Evolutionary conservation across 2,329 filamentous ascomycete species (phyloP), one percentile per base, ranked within the genome.

Genomic region (Talaromyces islandicus): DNA sequence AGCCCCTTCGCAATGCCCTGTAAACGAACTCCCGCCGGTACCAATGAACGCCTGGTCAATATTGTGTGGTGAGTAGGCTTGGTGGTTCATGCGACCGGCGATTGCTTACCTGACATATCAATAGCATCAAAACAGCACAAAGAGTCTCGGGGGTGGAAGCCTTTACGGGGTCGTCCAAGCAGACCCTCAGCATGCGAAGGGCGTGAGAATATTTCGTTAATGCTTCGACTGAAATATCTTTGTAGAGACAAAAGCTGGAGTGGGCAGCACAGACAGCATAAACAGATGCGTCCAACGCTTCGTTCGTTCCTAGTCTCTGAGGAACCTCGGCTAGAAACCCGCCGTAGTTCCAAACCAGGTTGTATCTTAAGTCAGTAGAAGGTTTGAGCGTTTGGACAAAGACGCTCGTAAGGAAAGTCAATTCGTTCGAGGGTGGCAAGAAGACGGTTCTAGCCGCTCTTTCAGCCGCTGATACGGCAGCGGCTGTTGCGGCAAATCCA

Each of bases 321-420:
- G 81, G 81, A 0, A 83, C 67, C n/a, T 79, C 71, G 1, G 69
- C 67, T 11, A 83, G 65, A 62, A 79, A 83, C 0, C 67, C 64
- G 0, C 81, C 81, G 61, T 80, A 83, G 14, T 69, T 65, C 73
- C 77, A 78, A 48, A 70, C 69, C 7, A 83, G 64, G 51, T 82
- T 80, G 62, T 79, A 82, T 19, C 78, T 71, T 19, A 80, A 69
- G 52, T 82, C 78, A 0, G 72, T 74, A 3, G 77, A 69, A 27
- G 67, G 65, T 46, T 69, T 68, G 30, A 75, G 67, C 17, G 65
- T 68, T 11, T 73, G 64, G 1, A 80, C 60, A 30, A 75, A 72
- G 3, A 71, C 54, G 66, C 67, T 55, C 61, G 73, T 54, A 67
- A 74, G 57, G 69, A 67, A 61, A 2, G 67, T 72, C 0, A 72